These are phyloP conservation scores for Aphanomyces cochlioides DNA, from an alignment of 352 stramenopile genomes.

Conservation along the genomic window DNA sequence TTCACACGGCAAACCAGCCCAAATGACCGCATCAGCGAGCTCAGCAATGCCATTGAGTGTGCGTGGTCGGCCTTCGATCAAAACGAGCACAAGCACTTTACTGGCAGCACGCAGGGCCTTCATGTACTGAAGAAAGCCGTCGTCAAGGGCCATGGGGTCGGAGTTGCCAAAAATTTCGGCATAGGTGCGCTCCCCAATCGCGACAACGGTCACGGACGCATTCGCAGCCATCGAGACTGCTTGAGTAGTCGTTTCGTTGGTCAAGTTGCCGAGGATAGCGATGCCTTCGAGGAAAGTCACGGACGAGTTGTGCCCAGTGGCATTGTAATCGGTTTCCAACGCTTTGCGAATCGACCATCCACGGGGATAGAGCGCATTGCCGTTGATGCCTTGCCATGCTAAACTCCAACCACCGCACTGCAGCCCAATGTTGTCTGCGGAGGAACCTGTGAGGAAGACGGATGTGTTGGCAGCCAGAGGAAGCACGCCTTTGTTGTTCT, in stretches of 20 bases:
- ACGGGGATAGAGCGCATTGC: slow-evolving; percentile 38
- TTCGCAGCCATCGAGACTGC: slow-evolving; percentile 31
- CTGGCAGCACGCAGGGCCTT: slow-evolving; percentile 51
- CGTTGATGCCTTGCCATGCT: slow-evolving; percentile 38
- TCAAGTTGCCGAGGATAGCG: slow-evolving; percentile 49
- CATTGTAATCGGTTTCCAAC: slow-evolving; percentile 30
- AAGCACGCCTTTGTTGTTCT: slow-evolving; percentile 31
- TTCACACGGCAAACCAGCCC: slow-evolving; percentile 74
- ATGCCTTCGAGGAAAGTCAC: slow-evolving; percentile 87
- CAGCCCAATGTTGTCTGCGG: slow-evolving; percentile 38
- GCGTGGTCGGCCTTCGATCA: slow-evolving; percentile 73
- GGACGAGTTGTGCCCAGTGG: slow-evolving; percentile 63
- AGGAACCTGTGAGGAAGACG: slow-evolving; percentile 36
- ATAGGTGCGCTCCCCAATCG: slow-evolving; percentile 39
- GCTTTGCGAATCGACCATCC: slow-evolving; percentile 39
- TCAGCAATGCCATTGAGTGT: slow-evolving; percentile 57
- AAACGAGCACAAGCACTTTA: slow-evolving; percentile 74
- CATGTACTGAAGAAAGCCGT: slow-evolving; percentile 70
- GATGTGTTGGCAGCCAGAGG: slow-evolving; percentile 14
- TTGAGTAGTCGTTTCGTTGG: slow-evolving; percentile 31
- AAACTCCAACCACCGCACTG: slow-evolving; percentile 42
- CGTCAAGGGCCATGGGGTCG: slow-evolving; percentile 36
- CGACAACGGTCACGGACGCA: slow-evolving; percentile 34
- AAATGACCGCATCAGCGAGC: slow-evolving; percentile 64
- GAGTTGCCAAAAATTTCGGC: slow-evolving; percentile 60